Evolutionary conservation across 306 rosid species (phyloP), one percentile per base, ranked within the genome.

Genomic region (Rosa lucieae): DNA sequence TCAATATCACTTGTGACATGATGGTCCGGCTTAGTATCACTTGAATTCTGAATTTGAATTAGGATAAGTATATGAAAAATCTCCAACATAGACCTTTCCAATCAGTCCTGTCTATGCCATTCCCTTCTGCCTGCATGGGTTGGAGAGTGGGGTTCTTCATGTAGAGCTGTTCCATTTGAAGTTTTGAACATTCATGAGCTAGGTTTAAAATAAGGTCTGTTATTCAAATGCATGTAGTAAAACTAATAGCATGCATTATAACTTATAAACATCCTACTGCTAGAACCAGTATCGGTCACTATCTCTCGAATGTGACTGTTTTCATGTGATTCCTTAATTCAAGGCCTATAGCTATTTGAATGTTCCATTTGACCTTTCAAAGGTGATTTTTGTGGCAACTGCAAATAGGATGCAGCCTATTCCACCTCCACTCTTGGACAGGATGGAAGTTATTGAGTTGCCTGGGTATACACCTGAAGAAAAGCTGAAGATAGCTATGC

Each of bases 361-460:
- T 82, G 99, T 94, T 81, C 99, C 99, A 21, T 94, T 87, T 79
- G 98, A 95, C 91, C 97, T 95, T 79, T 92, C 99, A 76, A 92
- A 89, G 86, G 94, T 92, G 52, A 79, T 95, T 78, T 95, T 95
- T 77, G 97, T 95, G 88, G 92, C 99, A 79, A 95, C 99, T 39
- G 99, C 99, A 79, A 95, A 95, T 83, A 91, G 94, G 83, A 85
- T 85, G 47, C 99, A 92, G 74, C 99, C 95, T 23, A 92, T 95
- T 80, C 98, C 99, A 66, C 96, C 99, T 42, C 78, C 99, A 77
- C 98, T 95, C 75, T 87, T 91, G 76, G 99, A 95, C 86, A 89
- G 99, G 92, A 95, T 95, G 99, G 99, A 95, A 88, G 97, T 95
- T 84, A 95, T 95, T 73, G 99, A 95, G 88, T 86, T 95, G 86